A percentile compares a stretch with the other conserved stretches of the same genome.
Evolutionary conservation across 139 green algal species (phyloP).

Genomic region (Picocystis salinarum): DNA sequence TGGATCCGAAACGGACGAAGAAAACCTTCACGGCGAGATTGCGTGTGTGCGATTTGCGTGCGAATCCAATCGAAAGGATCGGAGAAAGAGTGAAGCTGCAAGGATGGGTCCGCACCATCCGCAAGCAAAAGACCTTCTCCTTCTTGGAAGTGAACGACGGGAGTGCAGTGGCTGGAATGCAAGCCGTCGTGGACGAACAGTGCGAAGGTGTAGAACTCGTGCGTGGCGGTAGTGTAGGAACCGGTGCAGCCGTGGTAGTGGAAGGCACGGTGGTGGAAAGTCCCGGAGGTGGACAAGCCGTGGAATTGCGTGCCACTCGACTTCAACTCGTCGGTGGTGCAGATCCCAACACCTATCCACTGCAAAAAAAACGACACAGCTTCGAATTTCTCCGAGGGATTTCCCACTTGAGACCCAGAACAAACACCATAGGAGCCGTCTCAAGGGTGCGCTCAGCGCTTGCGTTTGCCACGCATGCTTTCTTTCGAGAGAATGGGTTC

Average conservation of each 20-base stretch:
- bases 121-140: constrained; percentile 22
- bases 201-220: constrained; percentile 14
- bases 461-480: not conserved
- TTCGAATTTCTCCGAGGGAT: constrained; percentile 31
- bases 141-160: constrained; percentile 33
- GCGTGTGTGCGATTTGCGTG: no score
- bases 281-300: constrained; percentile 16
- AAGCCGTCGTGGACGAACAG: constrained; percentile 15
- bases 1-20: no score
- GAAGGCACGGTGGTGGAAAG: constrained; percentile 9
- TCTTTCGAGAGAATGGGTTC: constrained; percentile 3
- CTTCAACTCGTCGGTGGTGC: constrained; percentile 4
- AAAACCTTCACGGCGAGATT: no score
- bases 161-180: constrained; percentile 15
- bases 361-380: constrained; percentile 33
- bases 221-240: constrained; percentile 12
- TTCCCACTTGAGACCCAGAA: constrained; percentile 18
- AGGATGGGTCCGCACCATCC: constrained; percentile 26
- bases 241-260: constrained; percentile 13
- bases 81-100: constrained; percentile 14
- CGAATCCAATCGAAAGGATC: no score
- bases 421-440: not conserved
- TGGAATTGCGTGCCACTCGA: constrained; percentile 6
- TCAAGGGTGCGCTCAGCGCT: not conserved
- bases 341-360: constrained; percentile 20